Percentiles rank a stretch among this genome's conserved stretches.
phyloP scores from a whole-genome alignment of 257 asterid genomes.

The Hygrophila difformis region DNA sequence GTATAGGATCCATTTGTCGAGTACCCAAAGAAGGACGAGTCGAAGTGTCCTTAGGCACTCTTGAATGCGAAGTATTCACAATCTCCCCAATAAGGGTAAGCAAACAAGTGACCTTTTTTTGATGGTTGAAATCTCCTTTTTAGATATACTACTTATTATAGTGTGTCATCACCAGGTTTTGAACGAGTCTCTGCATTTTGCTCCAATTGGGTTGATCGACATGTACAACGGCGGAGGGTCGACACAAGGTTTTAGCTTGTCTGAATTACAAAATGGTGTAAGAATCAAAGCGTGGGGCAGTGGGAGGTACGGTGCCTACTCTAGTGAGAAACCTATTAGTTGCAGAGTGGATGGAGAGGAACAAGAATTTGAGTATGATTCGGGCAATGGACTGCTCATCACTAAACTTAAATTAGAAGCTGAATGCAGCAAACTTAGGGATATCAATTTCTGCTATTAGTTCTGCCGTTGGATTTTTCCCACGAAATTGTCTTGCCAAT shows the following conservation, averaged over 20 bases:
- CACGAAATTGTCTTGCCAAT: too few species aligned
- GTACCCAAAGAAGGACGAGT: slow-evolving; percentile 23
- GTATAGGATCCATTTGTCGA: slow-evolving; percentile 37
- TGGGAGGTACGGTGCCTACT: slow-evolving; percentile 66
- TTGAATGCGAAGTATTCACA: slow-evolving; percentile 51
- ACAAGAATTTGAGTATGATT: slow-evolving; percentile 26
- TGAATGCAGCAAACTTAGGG: slow-evolving; percentile 27
- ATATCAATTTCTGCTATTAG: slow-evolving; percentile 5
- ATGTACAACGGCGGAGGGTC: slow-evolving; percentile 61
- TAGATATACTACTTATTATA: too few species aligned
- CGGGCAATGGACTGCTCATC: slow-evolving; percentile 41
- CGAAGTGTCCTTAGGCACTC: slow-evolving; percentile 26
- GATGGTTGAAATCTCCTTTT: slow-evolving; percentile 20
- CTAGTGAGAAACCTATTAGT: slow-evolving; percentile 38
- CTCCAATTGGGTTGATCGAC: slow-evolving; percentile 41
- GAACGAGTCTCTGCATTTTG: slow-evolving; percentile 25
- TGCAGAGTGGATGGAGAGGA: slow-evolving; percentile 37
- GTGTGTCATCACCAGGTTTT: slow-evolving; percentile 7
- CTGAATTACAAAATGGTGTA: slow-evolving; percentile 10
- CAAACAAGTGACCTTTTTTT: slow-evolving; percentile 27
- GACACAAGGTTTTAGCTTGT: slow-evolving; percentile 21
- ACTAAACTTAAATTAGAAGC: slow-evolving; percentile 32
- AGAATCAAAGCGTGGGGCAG: slow-evolving; percentile 36
- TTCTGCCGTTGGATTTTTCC: too few species aligned
- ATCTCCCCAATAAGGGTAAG: slow-evolving; percentile 43